Base-by-base conservation (phyloP, 2,329 filamentous ascomycete genomes). In the Aspergillus tamarii region DNA sequence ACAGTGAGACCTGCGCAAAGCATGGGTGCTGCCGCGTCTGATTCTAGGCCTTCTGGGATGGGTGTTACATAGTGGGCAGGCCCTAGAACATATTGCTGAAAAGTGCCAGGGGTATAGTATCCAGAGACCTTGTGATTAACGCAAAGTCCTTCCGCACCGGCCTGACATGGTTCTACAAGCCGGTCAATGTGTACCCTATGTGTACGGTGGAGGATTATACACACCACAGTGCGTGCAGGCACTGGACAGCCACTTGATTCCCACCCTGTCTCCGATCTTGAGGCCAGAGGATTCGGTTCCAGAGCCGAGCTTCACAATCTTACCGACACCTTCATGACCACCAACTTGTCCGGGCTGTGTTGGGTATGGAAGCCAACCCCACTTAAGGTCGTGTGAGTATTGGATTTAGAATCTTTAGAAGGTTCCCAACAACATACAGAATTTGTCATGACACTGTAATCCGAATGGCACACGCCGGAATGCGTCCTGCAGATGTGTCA, bases 51-150 rank as follows among this genome's bases (percentile, higher is more conserved):
- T 5, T 89, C 88, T 2, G 89, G 89, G 68, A 91, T 90, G 2
- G 88, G 88, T 0, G 89, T 91, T 2, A 91, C 89, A 73, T 91
- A 91, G 76, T 85, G 84, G 3, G 88, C 88, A 11, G 87, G 87
- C 0, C 84, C 85, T 19, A 89, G 73, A 21, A 85, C 84, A 71
- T 91, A 91, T 77, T 91, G 88, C 73, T 91, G 89, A 73, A 91
- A 91, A n/a, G 89, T 91, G 43, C 89, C 89, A 0, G 89, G 89
- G 0, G 84, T 87, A 73, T 87, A 89, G 77, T 90, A 91, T 6
- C 89, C 89, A 0, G 85, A 88, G 56, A 91, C 74, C 71, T 85
- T 86, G 64, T 82, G 80, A 48, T 85, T 84, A 67, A 82, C 78
- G 75, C 87, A 89, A 45, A 82, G 76, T 11, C 82, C 85, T 66